phyloP scores from a whole-genome alignment of 331 rosid species.

The Saraca asoca region DNA sequence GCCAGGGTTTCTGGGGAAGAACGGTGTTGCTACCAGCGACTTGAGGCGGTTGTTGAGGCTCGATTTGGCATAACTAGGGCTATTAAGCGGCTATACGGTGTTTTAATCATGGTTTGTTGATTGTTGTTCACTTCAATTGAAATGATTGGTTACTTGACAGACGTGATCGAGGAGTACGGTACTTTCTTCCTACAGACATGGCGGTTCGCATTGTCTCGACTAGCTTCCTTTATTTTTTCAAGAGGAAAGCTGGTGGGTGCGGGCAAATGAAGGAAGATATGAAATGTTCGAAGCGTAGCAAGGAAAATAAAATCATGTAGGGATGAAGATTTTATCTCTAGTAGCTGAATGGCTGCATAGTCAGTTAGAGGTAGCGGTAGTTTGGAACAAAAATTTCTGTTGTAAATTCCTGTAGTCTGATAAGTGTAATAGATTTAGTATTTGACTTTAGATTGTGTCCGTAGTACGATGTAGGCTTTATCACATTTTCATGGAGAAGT shows the following conservation, averaged over 20 bases:
- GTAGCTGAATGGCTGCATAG: constrained; percentile 10
- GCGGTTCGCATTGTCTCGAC: constrained; percentile 41
- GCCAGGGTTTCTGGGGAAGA: constrained; percentile 60
- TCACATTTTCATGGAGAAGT: background rate
- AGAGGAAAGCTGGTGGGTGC: constrained; percentile 53
- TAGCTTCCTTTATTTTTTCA: constrained; percentile 76
- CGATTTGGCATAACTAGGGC: constrained; percentile 41
- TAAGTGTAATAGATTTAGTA: constrained; percentile 8
- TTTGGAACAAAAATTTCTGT: background rate
- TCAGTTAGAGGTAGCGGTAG: constrained; percentile 34
- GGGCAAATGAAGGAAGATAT: constrained; percentile 17
- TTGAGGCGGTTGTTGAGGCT: constrained; percentile 64
- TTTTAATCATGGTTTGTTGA: background rate
- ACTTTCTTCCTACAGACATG: constrained; percentile 23
- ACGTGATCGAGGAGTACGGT: background rate
- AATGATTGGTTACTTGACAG: constrained; percentile 4
- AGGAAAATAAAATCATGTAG: background rate
- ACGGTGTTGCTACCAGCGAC: constrained; percentile 56
- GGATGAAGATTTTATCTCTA: background rate
- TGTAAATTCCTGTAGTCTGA: constrained; percentile 31
- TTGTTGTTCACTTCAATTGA: background rate
- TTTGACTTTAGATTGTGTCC: constrained; percentile 14
- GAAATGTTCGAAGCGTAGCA: constrained; percentile 20
- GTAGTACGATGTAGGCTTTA: background rate
- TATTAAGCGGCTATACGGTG: background rate